Evolutionary conservation across 2,329 filamentous ascomycete genomes (phyloP).

Genomic region (Talaromyces verruculosus): DNA sequence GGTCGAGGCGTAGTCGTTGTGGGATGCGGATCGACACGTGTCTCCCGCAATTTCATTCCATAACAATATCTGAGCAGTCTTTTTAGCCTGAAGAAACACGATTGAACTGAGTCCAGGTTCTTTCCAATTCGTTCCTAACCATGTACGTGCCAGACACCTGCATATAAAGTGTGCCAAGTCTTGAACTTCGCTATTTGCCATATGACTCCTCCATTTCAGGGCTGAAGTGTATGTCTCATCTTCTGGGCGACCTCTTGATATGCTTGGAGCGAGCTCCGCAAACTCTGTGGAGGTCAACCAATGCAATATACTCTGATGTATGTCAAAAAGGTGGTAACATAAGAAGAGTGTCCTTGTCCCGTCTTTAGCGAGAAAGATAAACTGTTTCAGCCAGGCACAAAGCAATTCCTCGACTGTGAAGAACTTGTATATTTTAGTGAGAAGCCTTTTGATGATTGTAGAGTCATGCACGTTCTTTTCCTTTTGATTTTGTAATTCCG

Average conservation of each 20-base stretch:
- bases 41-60: background rate
- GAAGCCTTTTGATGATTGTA: background rate
- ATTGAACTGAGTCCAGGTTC: background rate
- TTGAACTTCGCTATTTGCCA: background rate
- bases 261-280: background rate
- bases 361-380: background rate
- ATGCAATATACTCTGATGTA: background rate
- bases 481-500: background rate
- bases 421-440: background rate
- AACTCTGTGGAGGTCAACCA: background rate
- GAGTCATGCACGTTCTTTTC: background rate
- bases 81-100: conserved; percentile 4
- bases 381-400: conserved; percentile 1
- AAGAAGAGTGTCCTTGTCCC: background rate
- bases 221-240: background rate
- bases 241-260: background rate
- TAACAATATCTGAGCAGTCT: conserved; percentile 4
- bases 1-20: background rate
- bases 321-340: background rate
- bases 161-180: conserved; percentile 7
- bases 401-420: background rate
- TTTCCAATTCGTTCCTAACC: conserved; percentile 7
- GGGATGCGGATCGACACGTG: background rate
- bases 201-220: background rate
- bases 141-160: background rate